Base-by-base conservation (phyloP, 345 rosid species). In the Pelargonium nanum region DNA sequence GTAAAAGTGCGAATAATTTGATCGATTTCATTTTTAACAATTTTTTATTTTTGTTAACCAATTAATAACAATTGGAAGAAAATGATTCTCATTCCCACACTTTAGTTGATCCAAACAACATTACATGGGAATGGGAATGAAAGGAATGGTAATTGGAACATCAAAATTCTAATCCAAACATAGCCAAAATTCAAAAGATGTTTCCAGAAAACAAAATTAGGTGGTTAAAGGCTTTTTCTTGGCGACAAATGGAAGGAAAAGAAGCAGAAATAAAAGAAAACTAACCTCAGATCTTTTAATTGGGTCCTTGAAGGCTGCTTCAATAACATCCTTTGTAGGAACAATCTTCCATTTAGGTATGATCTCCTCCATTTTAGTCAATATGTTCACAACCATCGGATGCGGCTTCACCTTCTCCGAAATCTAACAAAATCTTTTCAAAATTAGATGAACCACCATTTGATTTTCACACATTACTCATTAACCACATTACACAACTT, bases 321-420 rank as follows among this genome's bases (percentile, higher is more conserved):
- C 81, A 56, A 93, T 89, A 21, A 93, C 88, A 71, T 93, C 94
- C 76, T 76, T 89, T 0, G 97, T 76, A 0, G 99, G 99, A 57
- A 93, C 97, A 0, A 93, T 93, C 85, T 93, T 93, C 94, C 97
- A 93, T 71, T 84, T 93, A 17, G 99, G 99, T 66, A 93, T 89
- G 26, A 85, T 71, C 70, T 84, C 87, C 78, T 83, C 99, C 63
- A 93, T 79, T 74, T 77, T 81, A 0, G 99, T 89, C 70, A 89
- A 58, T 25, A 93, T 74, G 57, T 80, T 93, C 55, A 93, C 78
- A 21, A 93, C 91, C 44, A 85, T 72, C 0, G 91, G 97, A 34
- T 87, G 99, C 24, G 99, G 99, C 81, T 89, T 93, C 78, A 93
- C 73, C 65, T 85, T 87, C 83, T 89, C 96, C 15, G 94, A 93